Evolutionary conservation across 23 red algal species (phyloP).

Genomic region (Gracilaria vermiculophylla): DNA sequence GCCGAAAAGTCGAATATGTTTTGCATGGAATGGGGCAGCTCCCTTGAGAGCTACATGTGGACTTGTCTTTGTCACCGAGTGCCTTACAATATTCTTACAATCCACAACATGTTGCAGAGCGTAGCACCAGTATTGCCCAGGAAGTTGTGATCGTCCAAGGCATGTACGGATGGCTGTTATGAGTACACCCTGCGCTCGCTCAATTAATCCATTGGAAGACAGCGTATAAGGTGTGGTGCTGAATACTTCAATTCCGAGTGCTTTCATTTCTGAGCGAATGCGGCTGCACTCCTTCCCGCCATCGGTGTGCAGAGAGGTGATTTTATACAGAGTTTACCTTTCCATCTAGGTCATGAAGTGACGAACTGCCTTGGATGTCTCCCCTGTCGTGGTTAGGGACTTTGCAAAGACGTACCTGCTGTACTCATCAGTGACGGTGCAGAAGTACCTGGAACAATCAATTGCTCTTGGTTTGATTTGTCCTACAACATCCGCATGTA

Average conservation of each 20-base stretch:
- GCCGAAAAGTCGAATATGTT: conserved; percentile 13
- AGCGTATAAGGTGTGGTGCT: conserved; percentile 11
- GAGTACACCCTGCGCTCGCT: conserved; percentile 4
- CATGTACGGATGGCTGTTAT: background rate
- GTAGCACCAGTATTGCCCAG: background rate
- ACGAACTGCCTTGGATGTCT: conserved; percentile 9
- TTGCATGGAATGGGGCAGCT: background rate
- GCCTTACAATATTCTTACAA: background rate
- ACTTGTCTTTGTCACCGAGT: background rate
- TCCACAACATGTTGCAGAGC: conserved; percentile 20
- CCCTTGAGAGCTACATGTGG: background rate
- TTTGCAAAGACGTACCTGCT: background rate
- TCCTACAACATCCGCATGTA: conserved; percentile 21
- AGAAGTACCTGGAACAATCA: background rate
- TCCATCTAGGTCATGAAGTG: background rate
- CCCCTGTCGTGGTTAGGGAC: background rate
- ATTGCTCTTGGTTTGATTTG: background rate
- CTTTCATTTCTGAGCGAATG: background rate
- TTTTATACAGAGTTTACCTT: background rate
- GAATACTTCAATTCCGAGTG: background rate
- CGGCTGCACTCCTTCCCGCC: conserved; percentile 2
- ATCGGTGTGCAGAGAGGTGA: conserved; percentile 13
- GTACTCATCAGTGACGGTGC: background rate
- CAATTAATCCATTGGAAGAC: conserved; percentile 21
- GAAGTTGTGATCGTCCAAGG: background rate